A percentile compares a stretch with the other conserved stretches of the same genome.
phyloP scores from a whole-genome alignment of 208 protist species.

The Crithidia expoeki region DNA sequence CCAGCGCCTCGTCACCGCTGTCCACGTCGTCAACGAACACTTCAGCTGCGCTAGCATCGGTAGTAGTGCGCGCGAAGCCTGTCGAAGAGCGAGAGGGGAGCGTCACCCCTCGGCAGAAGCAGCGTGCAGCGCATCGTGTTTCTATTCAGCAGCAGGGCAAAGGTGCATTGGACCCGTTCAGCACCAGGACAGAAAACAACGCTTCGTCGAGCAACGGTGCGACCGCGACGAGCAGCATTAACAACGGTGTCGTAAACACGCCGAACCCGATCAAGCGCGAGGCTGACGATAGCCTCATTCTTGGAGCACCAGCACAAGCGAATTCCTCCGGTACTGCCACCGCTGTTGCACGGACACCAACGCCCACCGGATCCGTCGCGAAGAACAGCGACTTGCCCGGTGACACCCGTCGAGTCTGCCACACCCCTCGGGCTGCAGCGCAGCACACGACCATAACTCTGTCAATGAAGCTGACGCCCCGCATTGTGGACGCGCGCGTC shows the following conservation, averaged over 20 bases:
- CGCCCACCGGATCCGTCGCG: background rate
- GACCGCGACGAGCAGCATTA: background rate
- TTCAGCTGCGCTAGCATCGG: background rate
- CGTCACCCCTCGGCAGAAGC: slow-evolving; percentile 11
- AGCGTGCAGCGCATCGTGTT: slow-evolving; percentile 13
- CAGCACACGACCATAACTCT: background rate
- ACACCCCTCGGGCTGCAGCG: background rate
- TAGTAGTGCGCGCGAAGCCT: background rate
- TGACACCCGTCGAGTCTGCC: too few species aligned
- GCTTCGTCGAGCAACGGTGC: slow-evolving; percentile 3
- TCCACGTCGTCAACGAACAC: background rate
- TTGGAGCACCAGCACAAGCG: too few species aligned
- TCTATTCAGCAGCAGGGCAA: slow-evolving; percentile 1
- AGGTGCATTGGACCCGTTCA: background rate
- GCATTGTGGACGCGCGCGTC: background rate
- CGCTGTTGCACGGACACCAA: background rate
- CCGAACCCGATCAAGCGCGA: background rate
- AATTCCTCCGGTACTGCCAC: background rate
- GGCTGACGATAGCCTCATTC: background rate
- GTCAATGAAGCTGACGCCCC: background rate
- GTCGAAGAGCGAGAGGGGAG: background rate
- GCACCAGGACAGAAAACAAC: slow-evolving; percentile 3
- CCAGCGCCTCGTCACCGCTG: background rate
- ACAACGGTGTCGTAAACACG: background rate
- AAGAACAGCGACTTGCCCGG: background rate